Evolutionary conservation across 2,329 filamentous ascomycete genomes (phyloP), one percentile per base, ranked within the genome.

Genomic region (Colletotrichum sidae): DNA sequence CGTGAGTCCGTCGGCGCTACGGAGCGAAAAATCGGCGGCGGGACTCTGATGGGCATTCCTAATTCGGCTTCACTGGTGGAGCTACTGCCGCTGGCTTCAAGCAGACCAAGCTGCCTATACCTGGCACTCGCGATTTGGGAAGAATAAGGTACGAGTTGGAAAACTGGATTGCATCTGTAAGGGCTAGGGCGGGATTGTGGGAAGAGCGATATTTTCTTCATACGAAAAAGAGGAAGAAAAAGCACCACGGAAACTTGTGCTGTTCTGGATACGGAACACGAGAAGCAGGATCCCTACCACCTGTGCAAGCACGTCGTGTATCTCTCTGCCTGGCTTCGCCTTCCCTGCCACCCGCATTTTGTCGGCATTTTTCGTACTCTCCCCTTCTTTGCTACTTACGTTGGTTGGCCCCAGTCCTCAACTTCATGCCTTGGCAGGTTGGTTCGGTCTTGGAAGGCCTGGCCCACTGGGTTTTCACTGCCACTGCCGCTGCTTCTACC

Each of bases 11-110:
- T 25, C 25, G 25, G 60, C 54, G 54, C 46, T 58, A 55, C 55
- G 37, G 34, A 15, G 49, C 41, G 25, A 25, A 25, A 25, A 25
- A 42, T 2, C 38, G 60, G 52, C 38, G 50, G 45, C 45, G 35
- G 45, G 51, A 25, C 25, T 25, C 25, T 25, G 25, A 25, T 37
- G 17, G n/a, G n/a, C 12, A 58, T 61, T 52, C 57, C 62, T 56
- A 25, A 65, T 65, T 61, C 46, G 41, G 57, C 5, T 17, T 49
- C 56, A 50, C 57, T 65, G 57, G 34, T 51, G n/a, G 51, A 56
- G 57, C 57, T 55, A 65, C 57, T 61, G 41, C 57, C 46, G 57
- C 62, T 46, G 25, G 51, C 45, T 45, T 51, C 51, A 51, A 25
- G 25, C 25, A 4, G 25, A 25, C 25, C 25, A 25, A 25, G 25